Conservation (phyloP, 2,329 filamentous ascomycete species). For the Alternaria sp. region DNA sequence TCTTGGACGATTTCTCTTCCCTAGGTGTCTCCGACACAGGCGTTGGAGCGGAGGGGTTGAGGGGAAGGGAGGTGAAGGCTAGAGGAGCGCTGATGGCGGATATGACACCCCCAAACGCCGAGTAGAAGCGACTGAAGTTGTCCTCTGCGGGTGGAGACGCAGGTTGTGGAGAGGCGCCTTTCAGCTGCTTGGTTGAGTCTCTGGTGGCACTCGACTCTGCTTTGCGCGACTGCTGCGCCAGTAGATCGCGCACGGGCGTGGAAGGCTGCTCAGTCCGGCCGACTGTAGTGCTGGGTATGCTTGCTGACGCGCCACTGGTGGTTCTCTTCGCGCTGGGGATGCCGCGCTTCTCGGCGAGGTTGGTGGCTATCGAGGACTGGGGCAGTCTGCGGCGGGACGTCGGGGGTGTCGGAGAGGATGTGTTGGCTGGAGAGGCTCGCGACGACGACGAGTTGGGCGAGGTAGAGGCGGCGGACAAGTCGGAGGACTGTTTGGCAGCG, state of each 20-base stretch:
- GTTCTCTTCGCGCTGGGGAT: conserved; percentile 67
- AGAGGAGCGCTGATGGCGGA: conserved; percentile 88
- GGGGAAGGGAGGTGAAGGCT: conserved; percentile 88
- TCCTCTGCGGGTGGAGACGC: conserved; percentile 63
- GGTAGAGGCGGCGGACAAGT: conserved; percentile 15
- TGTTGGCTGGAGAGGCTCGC: conserved; percentile 38
- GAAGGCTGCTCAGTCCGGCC: conserved; percentile 48
- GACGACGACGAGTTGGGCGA: conserved; percentile 25
- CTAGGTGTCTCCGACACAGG: conserved; percentile 36
- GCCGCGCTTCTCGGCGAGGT: conserved; percentile 83
- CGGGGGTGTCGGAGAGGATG: conserved; percentile 46
- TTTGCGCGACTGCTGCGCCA: conserved; percentile 40
- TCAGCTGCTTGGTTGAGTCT: conserved; percentile 22
- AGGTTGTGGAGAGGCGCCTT: conserved; percentile 17
- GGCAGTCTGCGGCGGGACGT: conserved; percentile 56
- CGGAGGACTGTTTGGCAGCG: conserved; percentile 14
- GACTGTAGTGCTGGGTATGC: conserved; percentile 74
- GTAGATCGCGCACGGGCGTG: conserved; percentile 41
- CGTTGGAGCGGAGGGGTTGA: conserved; percentile 52
- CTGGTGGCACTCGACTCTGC: conserved; percentile 25
- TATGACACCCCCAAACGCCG: conserved; percentile 85
- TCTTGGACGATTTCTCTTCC: conserved; percentile 28
- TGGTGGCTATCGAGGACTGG: conserved; percentile 85
- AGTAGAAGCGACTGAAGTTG: conserved; percentile 90
- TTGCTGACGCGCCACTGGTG: conserved; percentile 73